Base-by-base conservation (phyloP, 75 land plant species). In the Cunninghamia lanceolata region DNA sequence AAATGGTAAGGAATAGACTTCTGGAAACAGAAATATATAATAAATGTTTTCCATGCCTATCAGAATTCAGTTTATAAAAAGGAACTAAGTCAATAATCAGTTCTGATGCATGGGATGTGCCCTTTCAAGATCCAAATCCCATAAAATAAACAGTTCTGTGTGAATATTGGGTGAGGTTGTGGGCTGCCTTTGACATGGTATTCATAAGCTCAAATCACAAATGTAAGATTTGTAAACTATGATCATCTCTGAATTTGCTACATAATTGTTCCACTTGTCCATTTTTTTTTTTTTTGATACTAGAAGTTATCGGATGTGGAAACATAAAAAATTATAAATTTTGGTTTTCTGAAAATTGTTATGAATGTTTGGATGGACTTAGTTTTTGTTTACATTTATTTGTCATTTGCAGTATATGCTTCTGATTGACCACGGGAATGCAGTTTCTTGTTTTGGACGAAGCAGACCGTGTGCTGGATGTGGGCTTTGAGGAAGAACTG, bases 371-470 rank as follows among this genome's bases (percentile, higher is more conserved):
- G 43, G 46, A 40, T 40, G 15, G 14, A 21, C 47, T 34, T 50
- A 35, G 40, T 52, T 54, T 9, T 36, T 54, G 53, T 52, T 52
- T 52, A 32, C 39, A 82, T 82, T 83, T 17, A 34, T 35, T 52
- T 32, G 4, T 52, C 34, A 19, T 80, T n/a, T 19, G 80, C 9
- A 40, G 10, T 80, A 45, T 80, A n/a, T 32, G 3, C 28, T 35
- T 34, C 36, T 83, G 47, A 40, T 82, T 9, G n/a, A 82, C 9
- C 83, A 39, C 21, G 21, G 36, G 25, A 52, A 39, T 66, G 86
- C 91, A 98, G 99, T 98, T 94, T 87, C 90, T 98, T 53, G 99
- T 98, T 63, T 88, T 98, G 86, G 99, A 98, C 92, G 99, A 98
- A 86, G 99, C 99, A 52, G 99, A 98, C 85, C 93, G 96, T 82